A percentile compares a stretch with the other conserved stretches of the same genome.
phyloP scores from a whole-genome alignment of 192 early-diverging fungal genomes.

The Lunasporangiospora selenospora region DNA sequence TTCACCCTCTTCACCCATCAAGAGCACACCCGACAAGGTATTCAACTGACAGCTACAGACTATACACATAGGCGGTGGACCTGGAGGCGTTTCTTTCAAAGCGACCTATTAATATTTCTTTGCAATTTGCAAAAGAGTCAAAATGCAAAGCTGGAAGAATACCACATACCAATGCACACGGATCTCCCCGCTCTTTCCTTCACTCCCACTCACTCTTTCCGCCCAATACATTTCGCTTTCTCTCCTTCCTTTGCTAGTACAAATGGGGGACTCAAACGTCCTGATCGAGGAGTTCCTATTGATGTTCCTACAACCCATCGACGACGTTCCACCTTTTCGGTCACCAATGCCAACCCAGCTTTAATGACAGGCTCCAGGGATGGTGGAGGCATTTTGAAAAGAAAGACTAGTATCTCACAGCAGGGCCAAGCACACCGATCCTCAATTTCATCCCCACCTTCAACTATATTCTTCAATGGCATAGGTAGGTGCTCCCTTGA shows the following conservation, averaged over 20 bases:
- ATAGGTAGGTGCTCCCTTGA: too few species aligned
- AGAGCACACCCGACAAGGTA: not conserved
- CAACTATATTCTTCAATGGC: too few species aligned
- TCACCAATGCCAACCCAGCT: not conserved
- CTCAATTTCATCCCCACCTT: too few species aligned
- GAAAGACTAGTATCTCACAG: slow-evolving; percentile 2
- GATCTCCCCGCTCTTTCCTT: not conserved
- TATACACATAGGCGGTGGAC: not conserved
- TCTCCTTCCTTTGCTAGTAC: slow-evolving; percentile 3
- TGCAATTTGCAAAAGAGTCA: too few species aligned
- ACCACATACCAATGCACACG: not conserved
- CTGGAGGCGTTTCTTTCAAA: not conserved
- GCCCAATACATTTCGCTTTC: not conserved
- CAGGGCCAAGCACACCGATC: too few species aligned
- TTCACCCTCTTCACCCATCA: not conserved
- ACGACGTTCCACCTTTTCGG: slow-evolving; percentile 3
- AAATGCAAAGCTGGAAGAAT: too few species aligned
- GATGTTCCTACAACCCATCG: slow-evolving; percentile 19
- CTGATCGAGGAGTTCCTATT: slow-evolving; percentile 23
- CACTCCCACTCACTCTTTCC: not conserved
- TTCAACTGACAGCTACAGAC: too few species aligned
- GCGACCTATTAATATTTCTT: not conserved
- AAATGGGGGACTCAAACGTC: not conserved
- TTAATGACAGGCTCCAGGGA: slow-evolving; percentile 24
- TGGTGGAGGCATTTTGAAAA: not conserved